These are phyloP conservation scores for Epichloe uncinata DNA, from an alignment of 2,329 filamentous ascomycete genomes.

Conservation along the genomic window DNA sequence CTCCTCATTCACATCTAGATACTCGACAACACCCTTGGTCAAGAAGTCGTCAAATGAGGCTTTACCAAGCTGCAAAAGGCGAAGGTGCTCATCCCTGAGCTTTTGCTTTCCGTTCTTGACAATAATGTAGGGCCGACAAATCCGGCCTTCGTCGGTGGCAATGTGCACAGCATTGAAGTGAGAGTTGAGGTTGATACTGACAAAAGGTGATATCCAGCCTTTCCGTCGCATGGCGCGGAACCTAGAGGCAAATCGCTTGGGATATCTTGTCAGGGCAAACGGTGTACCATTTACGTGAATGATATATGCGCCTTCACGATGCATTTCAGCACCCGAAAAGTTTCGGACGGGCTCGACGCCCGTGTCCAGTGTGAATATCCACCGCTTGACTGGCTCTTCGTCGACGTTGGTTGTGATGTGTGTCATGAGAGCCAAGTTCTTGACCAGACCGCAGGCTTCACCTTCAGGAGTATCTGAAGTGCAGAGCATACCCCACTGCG, in stretches of 20 bases:
- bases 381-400: conserved; percentile 74
- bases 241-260: conserved; percentile 71
- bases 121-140: conserved; percentile 90
- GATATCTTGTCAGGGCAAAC: conserved; percentile 71
- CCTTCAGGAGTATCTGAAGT: conserved; percentile 96
- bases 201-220: conserved; percentile 88
- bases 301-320: conserved; percentile 69
- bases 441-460: conserved; percentile 93
- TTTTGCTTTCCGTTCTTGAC: conserved; percentile 79
- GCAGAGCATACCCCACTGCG: conserved; percentile 96
- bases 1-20: conserved; percentile 96
- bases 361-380: conserved; percentile 76
- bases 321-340: conserved; percentile 69
- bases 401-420: conserved; percentile 97
- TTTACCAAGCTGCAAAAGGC: conserved; percentile 67
- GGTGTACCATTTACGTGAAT: conserved; percentile 95
- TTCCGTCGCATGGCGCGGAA: conserved; percentile 81
- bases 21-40: conserved; percentile 80
- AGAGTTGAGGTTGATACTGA: conserved; percentile 91
- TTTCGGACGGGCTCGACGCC: conserved; percentile 65
- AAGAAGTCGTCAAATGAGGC: conserved; percentile 92
- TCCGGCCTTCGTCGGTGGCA: conserved; percentile 91
- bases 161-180: conserved; percentile 88
- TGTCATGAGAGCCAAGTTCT: conserved; percentile 97
- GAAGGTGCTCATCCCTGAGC: conserved; percentile 65